Conservation (phyloP, 306 rosid species). For the Oxytropis ochrocephala region DNA sequence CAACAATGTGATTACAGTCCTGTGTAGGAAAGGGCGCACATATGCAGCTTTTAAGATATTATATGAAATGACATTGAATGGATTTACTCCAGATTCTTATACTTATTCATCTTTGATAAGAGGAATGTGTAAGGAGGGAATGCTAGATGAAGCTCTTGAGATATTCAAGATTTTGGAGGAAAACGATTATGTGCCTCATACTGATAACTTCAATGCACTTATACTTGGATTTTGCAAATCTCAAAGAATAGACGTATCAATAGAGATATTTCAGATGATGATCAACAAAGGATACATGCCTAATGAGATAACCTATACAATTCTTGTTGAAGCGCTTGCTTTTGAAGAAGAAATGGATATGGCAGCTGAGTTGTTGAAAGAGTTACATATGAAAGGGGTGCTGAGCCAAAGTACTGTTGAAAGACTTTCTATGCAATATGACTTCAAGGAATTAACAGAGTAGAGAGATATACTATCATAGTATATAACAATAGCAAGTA, state of each 20-base stretch:
- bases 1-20: constrained; percentile 49
- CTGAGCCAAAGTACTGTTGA: constrained; percentile 60
- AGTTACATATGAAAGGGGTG: constrained; percentile 45
- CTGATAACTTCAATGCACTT: constrained; percentile 75
- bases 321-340: constrained; percentile 79
- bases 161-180: constrained; percentile 75
- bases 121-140: constrained; percentile 86
- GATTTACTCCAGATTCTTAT: constrained; percentile 72
- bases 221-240: constrained; percentile 73
- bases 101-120: constrained; percentile 80
- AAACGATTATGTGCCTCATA: constrained; percentile 42
- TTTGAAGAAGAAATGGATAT: constrained; percentile 59
- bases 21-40: constrained; percentile 88
- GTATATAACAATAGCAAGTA: constrained; percentile 14
- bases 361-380: constrained; percentile 53
- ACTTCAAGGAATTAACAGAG: constrained; percentile 40
- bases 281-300: constrained; percentile 60
- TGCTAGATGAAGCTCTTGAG: constrained; percentile 77
- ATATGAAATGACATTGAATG: constrained; percentile 72
- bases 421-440: constrained; percentile 68
- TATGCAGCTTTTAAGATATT: constrained; percentile 76
- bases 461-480: constrained; percentile 9
- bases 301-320: constrained; percentile 68
- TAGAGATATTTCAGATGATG: constrained; percentile 63
- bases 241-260: constrained; percentile 48